Evolutionary conservation across 768 basidiomycete species (phyloP), one percentile per base, ranked within the genome.

Genomic region (Lactarius sanguifluus): DNA sequence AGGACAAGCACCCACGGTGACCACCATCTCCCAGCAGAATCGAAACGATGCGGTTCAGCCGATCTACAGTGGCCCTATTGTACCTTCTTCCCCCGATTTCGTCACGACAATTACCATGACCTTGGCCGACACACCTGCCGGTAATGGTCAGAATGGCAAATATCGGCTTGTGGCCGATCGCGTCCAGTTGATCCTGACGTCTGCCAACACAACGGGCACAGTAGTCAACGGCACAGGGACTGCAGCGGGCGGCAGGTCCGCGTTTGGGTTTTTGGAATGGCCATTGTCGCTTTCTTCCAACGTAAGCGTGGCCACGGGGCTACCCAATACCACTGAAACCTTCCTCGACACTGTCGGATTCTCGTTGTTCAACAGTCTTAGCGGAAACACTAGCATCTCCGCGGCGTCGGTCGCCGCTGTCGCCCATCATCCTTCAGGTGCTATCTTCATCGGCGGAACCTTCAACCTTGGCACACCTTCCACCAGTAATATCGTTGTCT

Each of bases 191-290:
- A 77, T 88, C 41, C 82, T 98, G 56, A 87, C 80, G 23, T 90
- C 87, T 23, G 83, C 84, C 16, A 85, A 82, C 73, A 61, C 68
- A 16, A 69, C 70, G 3, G 72, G 74, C 47, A 74, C 75, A 62
- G 71, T 70, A 5, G 76, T 76, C 15, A 74, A 76, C 5, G 77
- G 73, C 38, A 72, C 77, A 8, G 77, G 74, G 52, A 75, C 78
- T 30, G 71, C 75, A 41, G 76, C 72, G 34, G 70, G 70, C 16
- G 74, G 77, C 15, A 79, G 80, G 43, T 79, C 75, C 25, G 86
- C 87, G 2, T 95, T 92, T 73, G 96, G 96, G 15, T 88, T 97
- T 71, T 88, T 92, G 69, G 96, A 98, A 75, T 98, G 91, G 91
- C 86, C 89, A 28, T 77, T 89, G 38, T 77, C 77, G 61, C 74